phyloP scores from a whole-genome alignment of 345 rosid species.

The Luvunga scandens region DNA sequence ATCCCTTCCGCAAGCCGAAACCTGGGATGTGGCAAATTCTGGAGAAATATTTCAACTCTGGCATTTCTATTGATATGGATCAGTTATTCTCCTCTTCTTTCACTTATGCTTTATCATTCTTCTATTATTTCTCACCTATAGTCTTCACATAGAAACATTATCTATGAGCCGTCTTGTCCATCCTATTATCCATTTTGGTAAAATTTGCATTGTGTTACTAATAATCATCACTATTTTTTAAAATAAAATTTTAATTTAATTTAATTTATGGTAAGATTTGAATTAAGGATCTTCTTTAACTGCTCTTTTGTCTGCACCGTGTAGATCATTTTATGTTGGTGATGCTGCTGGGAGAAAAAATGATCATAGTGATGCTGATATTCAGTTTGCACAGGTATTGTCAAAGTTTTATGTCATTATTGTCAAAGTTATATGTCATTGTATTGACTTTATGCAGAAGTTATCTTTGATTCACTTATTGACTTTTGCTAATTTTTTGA shows the following conservation, averaged over 20 bases:
- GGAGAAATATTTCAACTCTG: conserved; percentile 86
- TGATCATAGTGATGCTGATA: conserved; percentile 90
- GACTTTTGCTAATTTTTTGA: neutral
- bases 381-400: conserved; percentile 77
- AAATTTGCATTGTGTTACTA: neutral
- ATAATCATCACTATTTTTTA: no score
- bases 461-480: neutral
- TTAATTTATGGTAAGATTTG: neutral
- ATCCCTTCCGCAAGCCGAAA: conserved; percentile 80
- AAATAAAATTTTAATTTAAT: no score
- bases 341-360: conserved; percentile 88
- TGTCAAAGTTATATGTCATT: neutral
- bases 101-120: conserved; percentile 7
- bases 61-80: conserved; percentile 72
- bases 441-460: conserved; percentile 1
- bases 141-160: neutral
- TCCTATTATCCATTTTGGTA: neutral
- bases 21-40: conserved; percentile 90
- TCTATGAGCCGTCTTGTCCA: neutral
- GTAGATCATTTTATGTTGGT: conserved; percentile 92
- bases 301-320: neutral
- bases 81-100: conserved; percentile 44
- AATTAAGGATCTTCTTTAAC: neutral
- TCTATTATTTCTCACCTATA: neutral
- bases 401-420: neutral